These are phyloP conservation scores for Lentinula boryana DNA, from an alignment of 768 basidiomycete species.

Conservation along the genomic window DNA sequence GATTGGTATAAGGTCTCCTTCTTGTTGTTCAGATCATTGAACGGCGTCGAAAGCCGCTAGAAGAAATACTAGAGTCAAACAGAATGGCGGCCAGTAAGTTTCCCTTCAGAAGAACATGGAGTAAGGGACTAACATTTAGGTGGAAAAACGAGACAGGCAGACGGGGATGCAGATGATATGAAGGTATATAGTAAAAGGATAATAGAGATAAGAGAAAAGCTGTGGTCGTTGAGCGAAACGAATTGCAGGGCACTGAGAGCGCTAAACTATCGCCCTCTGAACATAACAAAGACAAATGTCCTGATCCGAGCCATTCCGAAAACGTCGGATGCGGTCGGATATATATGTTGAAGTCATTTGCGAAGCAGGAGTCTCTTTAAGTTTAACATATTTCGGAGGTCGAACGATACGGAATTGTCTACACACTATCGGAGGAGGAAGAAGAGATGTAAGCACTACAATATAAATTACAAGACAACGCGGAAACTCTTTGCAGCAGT, in stretches of 20 bases:
- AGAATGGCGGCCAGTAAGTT: background rate
- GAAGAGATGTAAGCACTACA: background rate
- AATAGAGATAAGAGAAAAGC: background rate
- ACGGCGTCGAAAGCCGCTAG: background rate
- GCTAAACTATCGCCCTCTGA: background rate
- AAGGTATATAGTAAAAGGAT: background rate
- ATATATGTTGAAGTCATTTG: too few relatives aligned
- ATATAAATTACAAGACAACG: background rate
- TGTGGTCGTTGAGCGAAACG: background rate
- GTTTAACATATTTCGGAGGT: too few relatives aligned
- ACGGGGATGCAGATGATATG: background rate
- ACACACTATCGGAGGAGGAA: background rate
- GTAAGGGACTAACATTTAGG: background rate
- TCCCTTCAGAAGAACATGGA: background rate
- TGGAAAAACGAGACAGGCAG: background rate
- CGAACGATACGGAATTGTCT: background rate
- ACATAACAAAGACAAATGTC: background rate
- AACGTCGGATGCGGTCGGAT: too few relatives aligned
- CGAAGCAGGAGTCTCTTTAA: too few relatives aligned
- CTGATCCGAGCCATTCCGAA: background rate
- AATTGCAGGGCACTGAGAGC: background rate
- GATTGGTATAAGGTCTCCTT: background rate
- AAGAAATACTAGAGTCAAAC: background rate
- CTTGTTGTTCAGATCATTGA: background rate
- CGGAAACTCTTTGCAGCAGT: background rate